Evolutionary conservation across 768 basidiomycete species (phyloP).

Genomic region (Kwoniella newhampshirensis): DNA sequence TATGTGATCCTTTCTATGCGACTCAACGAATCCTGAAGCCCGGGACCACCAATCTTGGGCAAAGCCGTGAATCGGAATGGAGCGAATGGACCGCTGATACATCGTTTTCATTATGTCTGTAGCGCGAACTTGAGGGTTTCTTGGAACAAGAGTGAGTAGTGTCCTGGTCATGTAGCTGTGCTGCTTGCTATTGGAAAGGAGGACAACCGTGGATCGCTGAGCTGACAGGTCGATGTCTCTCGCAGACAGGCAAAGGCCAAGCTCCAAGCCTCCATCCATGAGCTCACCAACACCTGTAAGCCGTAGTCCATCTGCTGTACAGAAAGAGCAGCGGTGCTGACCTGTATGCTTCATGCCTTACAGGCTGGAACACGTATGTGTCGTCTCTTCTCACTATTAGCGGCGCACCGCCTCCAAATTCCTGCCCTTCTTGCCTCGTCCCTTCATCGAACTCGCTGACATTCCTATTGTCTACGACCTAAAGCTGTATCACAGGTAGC

Average conservation of each 20-base stretch:
- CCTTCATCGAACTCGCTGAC: too few relatives aligned
- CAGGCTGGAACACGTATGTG: conserved; percentile 26
- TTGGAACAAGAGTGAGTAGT: conserved; percentile 64
- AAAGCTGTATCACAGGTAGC: conserved; percentile 75
- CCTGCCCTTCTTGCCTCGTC: too few relatives aligned
- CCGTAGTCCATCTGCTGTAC: conserved; percentile 22
- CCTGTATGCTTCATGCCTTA: not conserved
- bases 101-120: too few relatives aligned
- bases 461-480: too few relatives aligned
- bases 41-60: too few relatives aligned
- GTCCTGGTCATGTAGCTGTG: too few relatives aligned
- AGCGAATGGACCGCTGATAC: too few relatives aligned
- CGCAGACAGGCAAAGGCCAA: conserved; percentile 67
- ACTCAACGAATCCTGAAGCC: not conserved
- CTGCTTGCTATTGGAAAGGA: too few relatives aligned
- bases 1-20: conserved; percentile 12
- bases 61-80: too few relatives aligned
- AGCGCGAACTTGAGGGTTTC: conserved; percentile 82
- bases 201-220: too few relatives aligned
- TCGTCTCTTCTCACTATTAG: not conserved
- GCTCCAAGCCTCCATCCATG: conserved; percentile 68
- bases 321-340: not conserved
- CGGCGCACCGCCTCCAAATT: too few relatives aligned
- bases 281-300: conserved; percentile 80
- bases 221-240: not conserved